Base-by-base conservation (phyloP, 2,329 filamentous ascomycete genomes). In the Podosphaera xanthii region DNA sequence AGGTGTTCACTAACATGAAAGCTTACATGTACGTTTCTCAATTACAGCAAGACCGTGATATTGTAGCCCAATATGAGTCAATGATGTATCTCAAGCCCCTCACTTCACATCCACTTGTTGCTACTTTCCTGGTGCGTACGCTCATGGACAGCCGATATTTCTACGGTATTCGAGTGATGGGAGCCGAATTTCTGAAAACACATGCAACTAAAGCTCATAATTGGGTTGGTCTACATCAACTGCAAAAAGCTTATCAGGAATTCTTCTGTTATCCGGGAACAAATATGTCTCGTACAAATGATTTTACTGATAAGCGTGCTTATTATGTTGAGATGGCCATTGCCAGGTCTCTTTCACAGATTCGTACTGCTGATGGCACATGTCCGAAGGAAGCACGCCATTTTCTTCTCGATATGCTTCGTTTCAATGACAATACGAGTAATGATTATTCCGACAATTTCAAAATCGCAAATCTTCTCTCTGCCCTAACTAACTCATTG, bases 21-120 rank as follows among this genome's bases (percentile, higher is more conserved):
- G 81, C 87, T 3, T 97, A 97, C 75, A 98, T 98, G 94, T 96
- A 92, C 69, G 82, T 95, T 60, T 96, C 92, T 31, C 92, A 98
- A 70, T 76, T 98, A 62, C 92, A 98, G 70, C 92, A 98, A 71
- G 92, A 98, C 71, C 80, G 91, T 65, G 94, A 98, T 69, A 87
- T 98, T 60, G 87, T 95, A 63, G 94, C 94, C n/a, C 81, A 84
- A 64, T 79, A 83, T 66, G 80, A 84, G 65, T 80, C 87, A 3
- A 81, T 94, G 72, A 77, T 92, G 66, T 88, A 84, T 68, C 79
- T 94, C 64, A 76, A 79, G 48, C 69, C 77, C 69, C 72, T 83
- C 68, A 72, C 81, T 54, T 78, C 86, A 31, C 86, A 91, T 70
- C 82, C 84, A 5, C 80, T 97, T 49, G 85, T 90, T 36, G 90